Percentiles rank a stretch among this genome's conserved stretches.
These are phyloP conservation scores for Pseudocercospora fuligena DNA, from an alignment of 2,329 filamentous ascomycete species.

Conservation along the genomic window DNA sequence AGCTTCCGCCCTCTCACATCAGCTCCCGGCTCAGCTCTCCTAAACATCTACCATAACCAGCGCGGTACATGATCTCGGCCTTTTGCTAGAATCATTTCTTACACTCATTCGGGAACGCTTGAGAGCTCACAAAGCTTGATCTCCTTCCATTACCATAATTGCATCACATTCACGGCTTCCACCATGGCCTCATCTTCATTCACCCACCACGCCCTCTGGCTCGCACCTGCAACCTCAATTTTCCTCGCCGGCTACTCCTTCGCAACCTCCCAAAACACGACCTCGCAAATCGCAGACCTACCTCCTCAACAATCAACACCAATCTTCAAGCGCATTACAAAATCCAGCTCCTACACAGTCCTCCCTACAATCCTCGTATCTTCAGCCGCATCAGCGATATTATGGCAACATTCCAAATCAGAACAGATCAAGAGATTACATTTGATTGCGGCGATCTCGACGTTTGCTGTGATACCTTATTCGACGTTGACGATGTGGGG, in stretches of 20 bases:
- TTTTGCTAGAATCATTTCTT: no score
- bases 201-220: constrained; percentile 9
- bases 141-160: no score
- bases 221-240: constrained; percentile 17
- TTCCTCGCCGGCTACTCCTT: constrained; percentile 22
- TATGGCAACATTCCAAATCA: neutral
- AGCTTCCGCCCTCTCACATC: neutral
- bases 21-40: neutral
- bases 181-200: constrained; percentile 11
- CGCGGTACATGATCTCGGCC: no score
- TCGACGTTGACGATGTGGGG: constrained; percentile 17
- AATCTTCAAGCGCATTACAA: constrained; percentile 12
- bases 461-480: constrained; percentile 9
- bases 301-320: constrained; percentile 10
- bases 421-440: neutral
- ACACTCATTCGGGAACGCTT: no score
- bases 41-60: neutral
- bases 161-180: neutral
- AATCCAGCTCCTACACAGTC: neutral
- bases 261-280: constrained; percentile 9
- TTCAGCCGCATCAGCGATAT: neutral
- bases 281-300: constrained; percentile 10
- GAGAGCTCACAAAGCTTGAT: no score
- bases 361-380: neutral
- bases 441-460: neutral